Conservation (phyloP, 2,329 filamentous ascomycete genomes). For the Colletotrichum sp. region DNA sequence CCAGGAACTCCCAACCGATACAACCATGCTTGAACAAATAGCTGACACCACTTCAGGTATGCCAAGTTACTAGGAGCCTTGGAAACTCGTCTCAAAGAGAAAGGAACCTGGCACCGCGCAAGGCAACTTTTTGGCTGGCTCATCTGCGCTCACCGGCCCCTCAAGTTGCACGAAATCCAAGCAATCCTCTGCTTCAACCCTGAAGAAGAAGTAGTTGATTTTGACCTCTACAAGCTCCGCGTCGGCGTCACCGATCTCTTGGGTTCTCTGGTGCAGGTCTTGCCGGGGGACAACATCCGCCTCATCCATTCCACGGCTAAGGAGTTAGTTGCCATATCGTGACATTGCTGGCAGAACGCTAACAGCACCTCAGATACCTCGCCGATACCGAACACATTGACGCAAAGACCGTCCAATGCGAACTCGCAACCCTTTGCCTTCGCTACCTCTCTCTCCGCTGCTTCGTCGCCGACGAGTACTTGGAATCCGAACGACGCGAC, state of each 20-base stretch:
- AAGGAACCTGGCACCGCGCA: conserved; percentile 26
- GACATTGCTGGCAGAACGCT: background rate
- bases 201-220: conserved; percentile 21
- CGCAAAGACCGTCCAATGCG: conserved; percentile 28
- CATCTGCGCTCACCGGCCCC: conserved; percentile 40
- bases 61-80: conserved; percentile 26
- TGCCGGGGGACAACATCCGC: conserved; percentile 33
- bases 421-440: conserved; percentile 36
- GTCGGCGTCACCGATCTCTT: conserved; percentile 32
- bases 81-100: background rate
- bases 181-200: conserved; percentile 34
- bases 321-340: conserved; percentile 32
- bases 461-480: conserved; percentile 27
- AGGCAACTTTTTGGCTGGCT: conserved; percentile 43
- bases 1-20: too few relatives aligned
- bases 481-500: background rate
- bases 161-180: conserved; percentile 47
- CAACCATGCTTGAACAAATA: too few relatives aligned
- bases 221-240: conserved; percentile 23
- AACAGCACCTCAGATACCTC: conserved; percentile 20
- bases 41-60: conserved; percentile 27
- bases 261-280: conserved; percentile 41
- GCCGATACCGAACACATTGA: conserved; percentile 28
- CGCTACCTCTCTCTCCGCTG: conserved; percentile 37
- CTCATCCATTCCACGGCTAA: conserved; percentile 43